Evolutionary conservation across 257 asterid species (phyloP).

Genomic region (Ilex aquifolium): DNA sequence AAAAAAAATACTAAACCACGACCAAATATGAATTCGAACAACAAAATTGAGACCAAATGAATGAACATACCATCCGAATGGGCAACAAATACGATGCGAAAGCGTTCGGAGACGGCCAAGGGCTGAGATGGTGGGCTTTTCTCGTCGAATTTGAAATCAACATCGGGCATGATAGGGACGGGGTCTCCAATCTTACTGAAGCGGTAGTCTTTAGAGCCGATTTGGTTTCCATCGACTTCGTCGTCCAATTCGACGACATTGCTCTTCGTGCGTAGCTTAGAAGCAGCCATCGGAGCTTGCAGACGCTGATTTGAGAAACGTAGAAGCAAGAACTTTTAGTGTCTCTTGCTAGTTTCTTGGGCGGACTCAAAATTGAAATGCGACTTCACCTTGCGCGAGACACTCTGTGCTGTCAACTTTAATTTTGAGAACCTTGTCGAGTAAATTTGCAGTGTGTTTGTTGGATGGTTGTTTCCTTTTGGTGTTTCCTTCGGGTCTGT

Average conservation of each 20-base stretch:
- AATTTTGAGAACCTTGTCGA: too few relatives aligned
- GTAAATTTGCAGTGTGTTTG: too few relatives aligned
- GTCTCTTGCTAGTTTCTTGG: too few relatives aligned
- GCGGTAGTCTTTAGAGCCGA: slow-evolving; percentile 54
- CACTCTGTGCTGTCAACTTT: too few relatives aligned
- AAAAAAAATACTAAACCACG: background rate
- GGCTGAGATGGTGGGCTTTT: slow-evolving; percentile 57
- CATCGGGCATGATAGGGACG: slow-evolving; percentile 38
- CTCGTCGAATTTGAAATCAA: slow-evolving; percentile 36
- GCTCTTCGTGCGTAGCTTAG: background rate
- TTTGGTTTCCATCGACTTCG: slow-evolving; percentile 51
- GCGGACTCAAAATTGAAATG: too few relatives aligned
- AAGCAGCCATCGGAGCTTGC: background rate
- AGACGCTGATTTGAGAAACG: too few relatives aligned
- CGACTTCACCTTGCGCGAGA: too few relatives aligned
- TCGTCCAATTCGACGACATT: slow-evolving; percentile 43
- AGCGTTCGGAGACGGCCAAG: slow-evolving; percentile 65
- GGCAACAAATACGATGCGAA: slow-evolving; percentile 67
- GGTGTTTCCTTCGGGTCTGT: too few relatives aligned
- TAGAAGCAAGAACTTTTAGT: too few relatives aligned
- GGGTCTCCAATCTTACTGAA: slow-evolving; percentile 55
- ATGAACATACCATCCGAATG: slow-evolving; percentile 53
- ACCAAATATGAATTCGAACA: background rate
- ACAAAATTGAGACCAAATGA: background rate
- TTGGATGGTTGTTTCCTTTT: too few relatives aligned